Evolutionary conservation across 352 stramenopile genomes (phyloP).

Genomic region (Phytophthora podocarpi): DNA sequence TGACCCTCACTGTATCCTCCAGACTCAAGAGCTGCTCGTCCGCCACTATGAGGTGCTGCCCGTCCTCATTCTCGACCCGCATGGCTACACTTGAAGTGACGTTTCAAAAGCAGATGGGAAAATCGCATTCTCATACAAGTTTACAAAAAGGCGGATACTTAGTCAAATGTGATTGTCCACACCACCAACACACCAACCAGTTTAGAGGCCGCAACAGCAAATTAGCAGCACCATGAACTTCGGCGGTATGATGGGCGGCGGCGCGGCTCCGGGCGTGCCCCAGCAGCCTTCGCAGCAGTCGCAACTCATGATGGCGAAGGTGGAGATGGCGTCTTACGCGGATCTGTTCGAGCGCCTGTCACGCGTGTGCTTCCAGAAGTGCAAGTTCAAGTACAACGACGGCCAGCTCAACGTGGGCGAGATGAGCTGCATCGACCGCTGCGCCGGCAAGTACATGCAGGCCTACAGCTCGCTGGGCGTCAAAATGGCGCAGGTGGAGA

Average conservation of each 20-base stretch:
- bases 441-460: slow-evolving; percentile 98
- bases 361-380: slow-evolving; percentile 94
- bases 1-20: slow-evolving; percentile 15
- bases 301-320: slow-evolving; percentile 89
- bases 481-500: slow-evolving; percentile 96
- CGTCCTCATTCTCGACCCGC: slow-evolving; percentile 45
- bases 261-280: slow-evolving; percentile 42
- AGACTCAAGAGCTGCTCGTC: slow-evolving; percentile 56
- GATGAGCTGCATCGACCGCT: slow-evolving; percentile 98
- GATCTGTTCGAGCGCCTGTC: slow-evolving; percentile 93
- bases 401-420: slow-evolving; percentile 96
- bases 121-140: background rate
- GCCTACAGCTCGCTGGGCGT: slow-evolving; percentile 94
- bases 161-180: background rate
- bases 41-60: slow-evolving; percentile 54
- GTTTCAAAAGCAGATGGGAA: no score
- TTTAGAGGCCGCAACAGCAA: slow-evolving; percentile 1
- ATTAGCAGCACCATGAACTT: slow-evolving; percentile 72
- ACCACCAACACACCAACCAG: slow-evolving; percentile 10
- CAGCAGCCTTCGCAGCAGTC: slow-evolving; percentile 70
- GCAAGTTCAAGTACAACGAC: slow-evolving; percentile 96
- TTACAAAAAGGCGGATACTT: background rate
- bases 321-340: slow-evolving; percentile 92
- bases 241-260: slow-evolving; percentile 70
- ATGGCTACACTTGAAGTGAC: slow-evolving; percentile 32